Percentiles rank a stretch among this genome's conserved stretches.
These are phyloP conservation scores for Jaenimonas drosophilae DNA, from an alignment of 208 protist species.

Conservation along the genomic window DNA sequence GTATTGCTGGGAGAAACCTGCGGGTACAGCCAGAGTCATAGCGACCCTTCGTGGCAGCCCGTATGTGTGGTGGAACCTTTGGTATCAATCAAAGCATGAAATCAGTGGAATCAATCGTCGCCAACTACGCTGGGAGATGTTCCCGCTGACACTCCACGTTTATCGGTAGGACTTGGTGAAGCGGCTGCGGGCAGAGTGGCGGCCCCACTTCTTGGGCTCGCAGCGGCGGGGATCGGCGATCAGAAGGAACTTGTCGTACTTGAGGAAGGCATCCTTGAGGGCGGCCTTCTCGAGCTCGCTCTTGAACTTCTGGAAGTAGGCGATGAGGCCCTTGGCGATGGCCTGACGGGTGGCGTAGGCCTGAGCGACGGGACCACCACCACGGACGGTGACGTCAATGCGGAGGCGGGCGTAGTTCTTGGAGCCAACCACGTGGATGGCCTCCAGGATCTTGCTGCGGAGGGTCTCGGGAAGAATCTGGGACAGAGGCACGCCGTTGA, in stretches of 20 bases:
- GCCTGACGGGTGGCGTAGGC: constrained; percentile 99
- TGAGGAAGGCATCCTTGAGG: constrained; percentile 96
- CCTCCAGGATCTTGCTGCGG: constrained; percentile 96
- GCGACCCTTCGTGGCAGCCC: too few species aligned
- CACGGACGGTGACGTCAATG: constrained; percentile 95
- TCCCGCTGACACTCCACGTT: constrained; percentile 2
- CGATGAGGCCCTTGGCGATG: constrained; percentile 98
- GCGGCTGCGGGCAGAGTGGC: constrained; percentile 97
- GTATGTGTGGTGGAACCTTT: too few species aligned
- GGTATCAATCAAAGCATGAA: too few species aligned
- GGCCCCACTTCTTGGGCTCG: constrained; percentile 99
- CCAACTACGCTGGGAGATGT: too few species aligned
- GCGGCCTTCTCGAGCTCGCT: constrained; percentile 94
- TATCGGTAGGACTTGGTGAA: constrained; percentile 99
- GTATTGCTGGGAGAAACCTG: not conserved
- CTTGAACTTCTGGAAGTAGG: constrained; percentile 99
- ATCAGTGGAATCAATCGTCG: too few species aligned
- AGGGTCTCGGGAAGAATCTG: constrained; percentile 97
- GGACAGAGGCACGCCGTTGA: constrained; percentile 98
- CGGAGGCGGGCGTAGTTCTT: constrained; percentile 93
- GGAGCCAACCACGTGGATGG: constrained; percentile 95
- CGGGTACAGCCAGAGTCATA: not conserved
- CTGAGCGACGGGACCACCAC: constrained; percentile 98
- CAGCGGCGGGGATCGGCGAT: constrained; percentile 99
- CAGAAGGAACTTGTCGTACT: constrained; percentile 98